Evolutionary conservation across 2,329 filamentous ascomycete genomes (phyloP).

Genomic region (Seiridium cupressi): DNA sequence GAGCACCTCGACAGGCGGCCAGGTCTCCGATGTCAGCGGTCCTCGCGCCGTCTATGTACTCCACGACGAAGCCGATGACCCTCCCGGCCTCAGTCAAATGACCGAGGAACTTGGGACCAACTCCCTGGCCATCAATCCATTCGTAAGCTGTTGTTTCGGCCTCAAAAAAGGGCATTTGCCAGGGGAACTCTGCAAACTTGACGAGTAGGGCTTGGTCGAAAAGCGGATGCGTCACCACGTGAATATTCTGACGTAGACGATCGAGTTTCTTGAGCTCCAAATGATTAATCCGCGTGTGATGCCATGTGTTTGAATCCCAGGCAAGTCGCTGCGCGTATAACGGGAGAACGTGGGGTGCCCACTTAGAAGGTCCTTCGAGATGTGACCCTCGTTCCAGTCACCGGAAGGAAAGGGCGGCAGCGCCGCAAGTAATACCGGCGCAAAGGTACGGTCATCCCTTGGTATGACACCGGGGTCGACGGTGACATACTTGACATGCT

Average conservation of each 20-base stretch:
- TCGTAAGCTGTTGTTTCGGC: constrained; percentile 20
- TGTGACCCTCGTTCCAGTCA: constrained; percentile 14
- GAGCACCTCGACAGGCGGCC: constrained; percentile 19
- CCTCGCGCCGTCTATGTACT: constrained; percentile 23
- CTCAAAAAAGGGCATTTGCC: constrained; percentile 17
- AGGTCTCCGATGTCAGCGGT: constrained; percentile 26
- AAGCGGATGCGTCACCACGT: constrained; percentile 9
- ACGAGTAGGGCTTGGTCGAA: constrained; percentile 13
- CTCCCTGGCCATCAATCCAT: constrained; percentile 17
- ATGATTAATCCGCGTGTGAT: constrained; percentile 12
- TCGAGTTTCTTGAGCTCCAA: constrained; percentile 8
- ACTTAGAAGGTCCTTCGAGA: constrained; percentile 10
- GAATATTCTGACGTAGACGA: constrained; percentile 7
- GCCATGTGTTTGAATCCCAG: constrained; percentile 8
- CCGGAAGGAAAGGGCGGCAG: constrained; percentile 13
- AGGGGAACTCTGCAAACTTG: constrained; percentile 22
- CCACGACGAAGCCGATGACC: constrained; percentile 30
- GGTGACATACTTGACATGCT: constrained; percentile 14
- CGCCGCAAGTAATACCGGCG: constrained; percentile 6
- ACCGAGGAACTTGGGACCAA: constrained; percentile 23
- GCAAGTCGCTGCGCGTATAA: not conserved
- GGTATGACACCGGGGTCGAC: constrained; percentile 7
- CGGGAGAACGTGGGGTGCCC: constrained; percentile 3
- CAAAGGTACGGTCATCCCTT: constrained; percentile 9
- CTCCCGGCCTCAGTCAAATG: constrained; percentile 27